A percentile compares a stretch with the other conserved stretches of the same genome.
These are phyloP conservation scores for Pyrus hybrid DNA, from an alignment of 331 rosid species.

Conservation along the genomic window DNA sequence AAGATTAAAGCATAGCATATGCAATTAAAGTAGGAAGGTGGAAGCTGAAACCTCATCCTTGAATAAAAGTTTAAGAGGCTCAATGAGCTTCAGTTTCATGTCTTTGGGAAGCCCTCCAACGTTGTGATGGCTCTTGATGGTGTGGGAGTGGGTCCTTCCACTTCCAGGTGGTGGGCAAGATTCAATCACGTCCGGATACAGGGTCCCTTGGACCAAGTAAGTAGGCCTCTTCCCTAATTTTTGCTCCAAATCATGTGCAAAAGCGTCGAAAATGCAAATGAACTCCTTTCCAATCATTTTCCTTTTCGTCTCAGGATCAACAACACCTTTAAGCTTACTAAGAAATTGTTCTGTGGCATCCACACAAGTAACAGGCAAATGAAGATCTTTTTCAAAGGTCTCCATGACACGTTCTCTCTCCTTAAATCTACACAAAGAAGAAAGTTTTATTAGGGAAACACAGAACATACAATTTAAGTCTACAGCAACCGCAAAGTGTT, in stretches of 20 bases:
- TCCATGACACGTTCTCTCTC: conserved; percentile 88
- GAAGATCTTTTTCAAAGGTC: conserved; percentile 84
- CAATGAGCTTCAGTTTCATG: conserved; percentile 92
- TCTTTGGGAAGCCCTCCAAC: conserved; percentile 99
- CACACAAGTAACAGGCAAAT: conserved; percentile 76
- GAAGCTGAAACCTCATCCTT: conserved; percentile 74
- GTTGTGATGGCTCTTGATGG: conserved; percentile 97
- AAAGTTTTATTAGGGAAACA: not conserved
- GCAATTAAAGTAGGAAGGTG: not conserved
- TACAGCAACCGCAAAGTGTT: not conserved
- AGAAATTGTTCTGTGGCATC: conserved; percentile 78
- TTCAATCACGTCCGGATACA: conserved; percentile 93
- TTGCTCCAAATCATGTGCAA: conserved; percentile 60
- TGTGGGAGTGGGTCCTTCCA: conserved; percentile 88
- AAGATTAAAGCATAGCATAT: not conserved
- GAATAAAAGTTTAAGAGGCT: conserved; percentile 88
- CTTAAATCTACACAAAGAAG: conserved; percentile 49
- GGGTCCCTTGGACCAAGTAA: conserved; percentile 86
- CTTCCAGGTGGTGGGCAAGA: conserved; percentile 98
- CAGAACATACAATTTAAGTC: not conserved
- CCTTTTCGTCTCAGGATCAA: conserved; percentile 86
- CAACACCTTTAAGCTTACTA: conserved; percentile 64
- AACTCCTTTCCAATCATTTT: conserved; percentile 92
- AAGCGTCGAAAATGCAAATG: conserved; percentile 71
- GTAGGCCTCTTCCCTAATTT: conserved; percentile 56